These are phyloP conservation scores for Saccharomycopsis hybrid DNA, from an alignment of 1,139 yeast species.

Conservation along the genomic window DNA sequence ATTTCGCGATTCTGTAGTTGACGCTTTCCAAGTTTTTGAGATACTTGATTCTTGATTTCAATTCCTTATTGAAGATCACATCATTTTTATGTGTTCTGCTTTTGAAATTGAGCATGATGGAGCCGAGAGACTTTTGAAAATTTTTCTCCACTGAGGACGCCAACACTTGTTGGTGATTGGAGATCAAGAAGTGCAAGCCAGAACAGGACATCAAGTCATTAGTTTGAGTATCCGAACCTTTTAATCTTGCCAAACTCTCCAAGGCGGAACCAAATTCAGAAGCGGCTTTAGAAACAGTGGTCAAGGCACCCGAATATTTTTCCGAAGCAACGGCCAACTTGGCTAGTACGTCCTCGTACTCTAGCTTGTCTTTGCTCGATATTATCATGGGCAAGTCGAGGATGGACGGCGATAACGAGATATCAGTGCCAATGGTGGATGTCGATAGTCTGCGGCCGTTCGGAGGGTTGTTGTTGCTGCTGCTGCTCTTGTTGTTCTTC, in stretches of 20 bases:
- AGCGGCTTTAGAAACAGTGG: conserved; percentile 52
- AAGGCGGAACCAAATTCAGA: conserved; percentile 68
- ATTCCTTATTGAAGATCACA: conserved; percentile 45
- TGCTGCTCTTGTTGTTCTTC: no score
- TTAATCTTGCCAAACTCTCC: conserved; percentile 62
- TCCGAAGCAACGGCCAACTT: conserved; percentile 47
- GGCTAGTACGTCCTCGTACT: conserved; percentile 41
- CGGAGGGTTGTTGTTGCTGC: no score
- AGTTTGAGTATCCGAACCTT: conserved; percentile 56
- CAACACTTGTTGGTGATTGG: conserved; percentile 72
- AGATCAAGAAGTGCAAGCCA: conserved; percentile 69
- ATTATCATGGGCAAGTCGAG: conserved; percentile 54
- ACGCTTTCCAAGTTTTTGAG: conserved; percentile 52
- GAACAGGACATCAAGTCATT: conserved; percentile 69
- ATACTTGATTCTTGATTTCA: conserved; percentile 43
- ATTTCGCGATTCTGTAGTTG: conserved; percentile 47
- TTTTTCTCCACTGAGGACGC: conserved; percentile 47
- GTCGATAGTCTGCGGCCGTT: conserved; percentile 27
- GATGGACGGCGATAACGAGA: conserved; percentile 45
- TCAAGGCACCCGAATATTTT: conserved; percentile 44
- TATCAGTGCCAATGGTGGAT: conserved; percentile 30
- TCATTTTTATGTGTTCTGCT: conserved; percentile 39
- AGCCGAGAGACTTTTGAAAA: conserved; percentile 50
- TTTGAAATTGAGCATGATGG: conserved; percentile 38
- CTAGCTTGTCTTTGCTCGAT: conserved; percentile 50